Conservation (phyloP, 371 early-diverging fungal species). For the Syncephalastrum racemosum region DNA sequence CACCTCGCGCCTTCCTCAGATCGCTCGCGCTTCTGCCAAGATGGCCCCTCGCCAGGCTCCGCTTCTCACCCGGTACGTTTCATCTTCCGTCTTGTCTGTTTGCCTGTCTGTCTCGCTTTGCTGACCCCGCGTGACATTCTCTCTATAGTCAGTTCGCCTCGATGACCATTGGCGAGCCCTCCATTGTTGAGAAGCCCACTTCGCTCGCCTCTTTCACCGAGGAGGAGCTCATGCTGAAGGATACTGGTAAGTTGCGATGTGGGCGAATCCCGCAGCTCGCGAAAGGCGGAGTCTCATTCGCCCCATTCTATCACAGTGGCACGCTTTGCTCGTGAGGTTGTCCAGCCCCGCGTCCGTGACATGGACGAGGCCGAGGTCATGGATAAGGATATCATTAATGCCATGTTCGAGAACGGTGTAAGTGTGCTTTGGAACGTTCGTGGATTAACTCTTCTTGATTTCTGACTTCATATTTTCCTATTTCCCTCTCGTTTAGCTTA, state of each 20-base stretch:
- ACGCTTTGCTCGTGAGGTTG: conserved; percentile 81
- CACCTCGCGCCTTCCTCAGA: conserved; percentile 11
- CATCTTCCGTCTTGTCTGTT: neutral
- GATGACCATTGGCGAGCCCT: conserved; percentile 16
- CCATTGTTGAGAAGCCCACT: conserved; percentile 29
- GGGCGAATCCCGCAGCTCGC: too few relatives aligned
- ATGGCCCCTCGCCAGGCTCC: conserved; percentile 12
- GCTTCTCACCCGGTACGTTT: conserved; percentile 2
- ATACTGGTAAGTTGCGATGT: conserved; percentile 55
- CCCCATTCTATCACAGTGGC: conserved; percentile 58
- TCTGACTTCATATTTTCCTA: conserved; percentile 5
- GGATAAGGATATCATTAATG: conserved; percentile 80
- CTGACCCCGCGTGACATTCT: neutral
- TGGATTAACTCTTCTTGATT: conserved; percentile 9
- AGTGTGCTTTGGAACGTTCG: conserved; percentile 20
- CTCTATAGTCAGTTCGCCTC: conserved; percentile 15
- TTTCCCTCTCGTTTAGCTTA: conserved; percentile 60
- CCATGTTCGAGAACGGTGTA: conserved; percentile 89
- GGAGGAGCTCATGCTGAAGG: conserved; percentile 79
- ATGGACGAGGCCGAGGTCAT: conserved; percentile 95
- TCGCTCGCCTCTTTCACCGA: conserved; percentile 81
- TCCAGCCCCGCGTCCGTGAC: conserved; percentile 81
- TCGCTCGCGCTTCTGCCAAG: conserved; percentile 13
- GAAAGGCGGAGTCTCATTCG: too few relatives aligned
- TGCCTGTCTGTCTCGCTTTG: neutral